Base-by-base conservation (phyloP, 2,329 filamentous ascomycete genomes). In the Drechslerella coelobrocha region DNA sequence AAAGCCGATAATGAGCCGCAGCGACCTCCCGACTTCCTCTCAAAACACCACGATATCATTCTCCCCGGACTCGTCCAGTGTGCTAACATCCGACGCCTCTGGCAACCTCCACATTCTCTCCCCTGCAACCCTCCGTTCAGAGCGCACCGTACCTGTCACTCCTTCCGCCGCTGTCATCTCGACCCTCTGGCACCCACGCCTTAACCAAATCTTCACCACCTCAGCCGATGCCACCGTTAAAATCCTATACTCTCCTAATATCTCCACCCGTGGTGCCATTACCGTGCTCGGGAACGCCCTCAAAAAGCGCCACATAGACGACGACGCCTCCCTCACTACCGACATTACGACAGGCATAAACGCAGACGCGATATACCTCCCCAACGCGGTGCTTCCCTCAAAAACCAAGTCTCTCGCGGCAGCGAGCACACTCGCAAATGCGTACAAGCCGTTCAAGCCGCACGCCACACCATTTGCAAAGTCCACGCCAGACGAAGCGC, bases 161-260 rank as follows among this genome's bases (percentile, higher is more conserved):
- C 88, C 91, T 0, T 89, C 89, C 12, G 90, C 88, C 4, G 85
- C 93, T 0, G 81, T 99, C 7, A 90, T 97, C 72, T 87, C 88
- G 1, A 91, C 96, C 24, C 83, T 90, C 72, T 99, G 94, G 94
- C 93, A 99, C 77, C 84, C 89, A 19, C 96, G 92, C 79, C 86
- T 99, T 77, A 97, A 99, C 78, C 94, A 99, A 77, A 96, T 99
- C 76, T 80, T 97, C 73, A 96, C 93, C 7, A 93, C 92, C 66
- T 97, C 93, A 48, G 91, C 91, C 56, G 96, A 97, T 77, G 88
- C 88, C 62, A 90, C 95, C 79, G 92, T 90, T 0, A 93, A 92
- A 76, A 85, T 97, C 43, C 87, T 99, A 51, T 99, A 94, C 81
- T 93, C 90, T 77, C 94, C 94, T 1, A 85, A 83, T n/a, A 88